phyloP scores from a whole-genome alignment of 1,284 basidiomycete genomes.

The Tilletiopsis washingtonensis region DNA sequence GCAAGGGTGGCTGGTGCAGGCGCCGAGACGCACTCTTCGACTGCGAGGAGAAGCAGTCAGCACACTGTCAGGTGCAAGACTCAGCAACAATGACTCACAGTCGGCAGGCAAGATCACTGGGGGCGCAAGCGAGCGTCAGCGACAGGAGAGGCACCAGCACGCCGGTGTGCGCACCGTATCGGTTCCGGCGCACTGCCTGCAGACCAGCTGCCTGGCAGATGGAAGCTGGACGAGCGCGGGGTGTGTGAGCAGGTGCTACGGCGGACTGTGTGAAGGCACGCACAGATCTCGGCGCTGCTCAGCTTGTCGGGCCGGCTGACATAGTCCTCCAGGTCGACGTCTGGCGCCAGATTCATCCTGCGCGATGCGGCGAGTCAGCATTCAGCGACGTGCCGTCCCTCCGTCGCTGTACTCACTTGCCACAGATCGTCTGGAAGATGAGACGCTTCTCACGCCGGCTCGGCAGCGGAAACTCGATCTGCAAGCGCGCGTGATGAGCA shows the following conservation, averaged over 20 bases:
- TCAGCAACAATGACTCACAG: slow-evolving; percentile 59
- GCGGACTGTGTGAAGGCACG: too few species aligned
- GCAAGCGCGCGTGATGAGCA: background rate
- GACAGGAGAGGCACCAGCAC: background rate
- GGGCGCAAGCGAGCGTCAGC: background rate
- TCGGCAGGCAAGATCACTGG: slow-evolving; percentile 81
- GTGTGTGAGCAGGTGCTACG: too few species aligned
- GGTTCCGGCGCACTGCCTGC: slow-evolving; percentile 95
- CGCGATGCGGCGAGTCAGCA: too few species aligned
- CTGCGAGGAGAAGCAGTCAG: background rate
- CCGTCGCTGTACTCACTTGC: too few species aligned
- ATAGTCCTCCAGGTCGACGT: slow-evolving; percentile 97
- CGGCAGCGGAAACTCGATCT: slow-evolving; percentile 92
- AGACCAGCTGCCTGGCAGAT: slow-evolving; percentile 95
- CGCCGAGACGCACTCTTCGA: slow-evolving; percentile 5
- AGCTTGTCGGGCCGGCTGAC: slow-evolving; percentile 93
- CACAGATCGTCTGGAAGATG: slow-evolving; percentile 97
- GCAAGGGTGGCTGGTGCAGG: background rate
- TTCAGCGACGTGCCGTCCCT: too few species aligned
- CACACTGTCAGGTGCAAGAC: background rate
- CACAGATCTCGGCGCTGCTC: slow-evolving; percentile 89
- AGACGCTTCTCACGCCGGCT: slow-evolving; percentile 89
- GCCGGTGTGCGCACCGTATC: slow-evolving; percentile 57
- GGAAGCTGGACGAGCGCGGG: too few species aligned
- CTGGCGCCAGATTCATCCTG: slow-evolving; percentile 97